Base-by-base conservation (phyloP, 1,139 yeast genomes). In the Kodamaea sp. region DNA sequence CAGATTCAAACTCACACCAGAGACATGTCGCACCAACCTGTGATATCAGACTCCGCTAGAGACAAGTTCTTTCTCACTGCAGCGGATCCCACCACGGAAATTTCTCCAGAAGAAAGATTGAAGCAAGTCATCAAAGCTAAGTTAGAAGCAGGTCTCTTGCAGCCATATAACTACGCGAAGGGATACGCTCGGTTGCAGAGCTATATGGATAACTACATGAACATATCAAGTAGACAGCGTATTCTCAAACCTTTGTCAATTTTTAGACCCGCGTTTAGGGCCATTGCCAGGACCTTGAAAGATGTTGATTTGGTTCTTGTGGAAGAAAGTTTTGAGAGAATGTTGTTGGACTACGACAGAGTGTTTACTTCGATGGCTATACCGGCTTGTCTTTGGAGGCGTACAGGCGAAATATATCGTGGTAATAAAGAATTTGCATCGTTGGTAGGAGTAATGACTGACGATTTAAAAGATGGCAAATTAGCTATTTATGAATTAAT, bases 381-480 rank as follows among this genome's bases (percentile, higher is more conserved):
- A 37, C 98, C 98, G 0, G 97, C 97, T 0, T 90, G 97, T 62
- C 70, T 92, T 24, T 92, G 98, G 97, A 71, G 97, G 51, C 81
- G 98, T 49, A 90, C 98, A 0, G 98, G 98, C 2, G 97, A 92
- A 51, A 90, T 92, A 4, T 92, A 88, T 52, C 68, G 97, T 43
- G 97, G 97, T 1, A 92, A 92, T 59, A 89, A 90, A 57, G 97
- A 92, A 58, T 92, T 92, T 73, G 98, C 97, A 0, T 86, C 94
- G 3, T 63, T 92, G 43, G 97, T 90, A 1, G 96, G 90, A n/a
- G 95, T 88, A 9, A 78, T 81, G 28, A 88, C 94, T 2, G 97
- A 90, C 54, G 96, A 89, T 55, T 66, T 92, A 51, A 81, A 94
- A 46, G 96, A 92, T 57, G 97, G 97, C 13, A 86, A 84, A 51